Evolutionary conservation across 2,329 filamentous ascomycete species (phyloP).

Genomic region (Epicoccum nigrum): DNA sequence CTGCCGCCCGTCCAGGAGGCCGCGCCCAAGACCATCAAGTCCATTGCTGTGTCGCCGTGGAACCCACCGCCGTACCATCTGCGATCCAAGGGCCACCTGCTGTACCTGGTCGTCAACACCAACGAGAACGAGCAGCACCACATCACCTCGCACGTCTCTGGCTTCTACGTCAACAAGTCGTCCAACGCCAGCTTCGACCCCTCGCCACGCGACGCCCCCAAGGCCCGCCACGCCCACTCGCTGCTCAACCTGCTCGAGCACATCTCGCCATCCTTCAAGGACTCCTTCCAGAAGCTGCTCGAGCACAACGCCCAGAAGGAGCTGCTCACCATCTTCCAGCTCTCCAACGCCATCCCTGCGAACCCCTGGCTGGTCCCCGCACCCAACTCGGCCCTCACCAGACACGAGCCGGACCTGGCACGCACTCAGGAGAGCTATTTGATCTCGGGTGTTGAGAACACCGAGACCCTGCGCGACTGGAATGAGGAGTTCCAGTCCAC

Average conservation of each 20-base stretch:
- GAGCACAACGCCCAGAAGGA: constrained; percentile 86
- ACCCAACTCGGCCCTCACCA: constrained; percentile 65
- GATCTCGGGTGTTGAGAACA: constrained; percentile 88
- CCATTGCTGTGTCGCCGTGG: constrained; percentile 88
- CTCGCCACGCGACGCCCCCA: constrained; percentile 76
- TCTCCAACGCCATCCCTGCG: constrained; percentile 91
- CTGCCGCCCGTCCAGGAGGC: constrained; percentile 69
- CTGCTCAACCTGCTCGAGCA: constrained; percentile 78
- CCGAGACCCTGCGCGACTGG: constrained; percentile 95
- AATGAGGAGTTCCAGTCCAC: constrained; percentile 99
- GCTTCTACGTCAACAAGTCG: constrained; percentile 97
- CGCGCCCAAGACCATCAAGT: constrained; percentile 88
- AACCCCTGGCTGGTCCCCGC: constrained; percentile 89
- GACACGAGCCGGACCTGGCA: constrained; percentile 82
- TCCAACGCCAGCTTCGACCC: constrained; percentile 96
- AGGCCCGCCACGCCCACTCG: constrained; percentile 81
- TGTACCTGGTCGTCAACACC: constrained; percentile 88
- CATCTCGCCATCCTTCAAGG: constrained; percentile 82
- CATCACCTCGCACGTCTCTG: constrained; percentile 90
- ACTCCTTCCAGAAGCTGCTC: constrained; percentile 77
- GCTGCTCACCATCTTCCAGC: constrained; percentile 89
- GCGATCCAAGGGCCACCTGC: constrained; percentile 86
- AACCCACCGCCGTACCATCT: constrained; percentile 94
- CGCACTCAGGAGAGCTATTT: constrained; percentile 92
- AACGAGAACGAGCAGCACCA: constrained; percentile 95